Percentiles rank a stretch among this genome's conserved stretches.
Evolutionary conservation across 805 yeast species (phyloP).

Genomic region (Kodamaea neixiangensis): DNA sequence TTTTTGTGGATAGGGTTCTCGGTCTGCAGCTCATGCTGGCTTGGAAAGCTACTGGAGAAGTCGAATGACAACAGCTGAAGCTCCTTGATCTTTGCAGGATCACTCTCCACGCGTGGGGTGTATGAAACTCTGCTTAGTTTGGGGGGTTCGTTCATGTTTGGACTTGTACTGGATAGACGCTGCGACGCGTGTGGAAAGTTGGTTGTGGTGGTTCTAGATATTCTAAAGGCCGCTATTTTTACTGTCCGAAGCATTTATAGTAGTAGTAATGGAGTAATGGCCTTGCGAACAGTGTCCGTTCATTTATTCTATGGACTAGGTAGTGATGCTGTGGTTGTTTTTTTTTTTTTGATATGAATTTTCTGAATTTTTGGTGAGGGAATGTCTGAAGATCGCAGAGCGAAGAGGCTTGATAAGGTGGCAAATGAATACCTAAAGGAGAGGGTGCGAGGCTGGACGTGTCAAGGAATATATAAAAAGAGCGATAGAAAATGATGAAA

Average conservation of each 20-base stretch:
- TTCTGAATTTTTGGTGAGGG: neutral
- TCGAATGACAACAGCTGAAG: conserved; percentile 8
- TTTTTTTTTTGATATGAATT: neutral
- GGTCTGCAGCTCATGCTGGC: neutral
- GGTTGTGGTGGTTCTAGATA: neutral
- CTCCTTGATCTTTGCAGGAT: conserved; percentile 10
- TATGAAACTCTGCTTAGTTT: conserved; percentile 4
- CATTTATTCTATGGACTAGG: neutral
- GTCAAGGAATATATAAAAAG: too few relatives aligned
- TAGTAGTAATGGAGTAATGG: neutral
- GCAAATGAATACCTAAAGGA: too few relatives aligned
- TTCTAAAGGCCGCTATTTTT: conserved; percentile 2
- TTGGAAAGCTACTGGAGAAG: conserved; percentile 2
- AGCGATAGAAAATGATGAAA: too few relatives aligned
- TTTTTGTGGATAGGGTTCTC: neutral
- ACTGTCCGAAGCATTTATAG: conserved; percentile 1
- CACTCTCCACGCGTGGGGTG: conserved; percentile 7
- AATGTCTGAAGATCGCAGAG: neutral
- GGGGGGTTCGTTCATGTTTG: neutral
- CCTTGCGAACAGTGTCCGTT: neutral
- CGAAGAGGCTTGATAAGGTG: neutral
- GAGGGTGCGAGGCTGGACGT: neutral
- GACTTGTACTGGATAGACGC: neutral
- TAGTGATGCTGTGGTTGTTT: neutral
- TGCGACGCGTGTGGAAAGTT: neutral